Conservation (phyloP, 192 early-diverging fungal species). For the Dissophora globulifera region DNA sequence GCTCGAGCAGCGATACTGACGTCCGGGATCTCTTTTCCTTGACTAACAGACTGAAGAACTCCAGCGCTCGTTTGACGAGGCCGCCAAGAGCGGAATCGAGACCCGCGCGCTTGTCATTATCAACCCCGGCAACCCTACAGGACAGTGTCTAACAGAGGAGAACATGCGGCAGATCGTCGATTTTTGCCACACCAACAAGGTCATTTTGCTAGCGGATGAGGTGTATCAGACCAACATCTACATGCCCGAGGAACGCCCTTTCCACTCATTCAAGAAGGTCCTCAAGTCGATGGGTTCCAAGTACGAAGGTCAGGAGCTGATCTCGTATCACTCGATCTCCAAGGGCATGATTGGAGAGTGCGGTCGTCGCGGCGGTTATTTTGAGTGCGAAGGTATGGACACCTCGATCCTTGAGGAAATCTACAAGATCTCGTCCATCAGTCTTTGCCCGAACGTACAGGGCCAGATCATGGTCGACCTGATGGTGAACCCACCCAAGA, state of each 20-base stretch:
- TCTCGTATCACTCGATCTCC: conserved; percentile 96
- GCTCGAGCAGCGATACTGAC: too few species aligned
- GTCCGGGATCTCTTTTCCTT: too few species aligned
- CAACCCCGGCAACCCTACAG: conserved; percentile 99
- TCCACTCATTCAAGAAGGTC: conserved; percentile 97
- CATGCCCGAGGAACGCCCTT: conserved; percentile 78
- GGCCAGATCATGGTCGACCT: conserved; percentile 96
- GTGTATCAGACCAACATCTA: conserved; percentile 99
- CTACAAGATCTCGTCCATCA: conserved; percentile 93
- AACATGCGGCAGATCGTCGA: conserved; percentile 91
- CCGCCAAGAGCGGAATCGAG: conserved; percentile 77
- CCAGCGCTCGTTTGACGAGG: conserved; percentile 68
- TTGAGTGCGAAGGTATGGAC: conserved; percentile 91
- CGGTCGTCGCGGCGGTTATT: conserved; percentile 96
- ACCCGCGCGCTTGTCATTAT: conserved; percentile 96
- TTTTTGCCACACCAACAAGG: conserved; percentile 82
- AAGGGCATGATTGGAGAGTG: conserved; percentile 99
- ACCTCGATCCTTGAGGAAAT: conserved; percentile 78
- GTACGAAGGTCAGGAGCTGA: conserved; percentile 81
- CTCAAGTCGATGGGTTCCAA: conserved; percentile 77
- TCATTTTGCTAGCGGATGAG: conserved; percentile 95
- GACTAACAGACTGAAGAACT: conserved; percentile 76
- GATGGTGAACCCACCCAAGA: conserved; percentile 91
- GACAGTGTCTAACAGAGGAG: conserved; percentile 82
- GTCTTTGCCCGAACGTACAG: conserved; percentile 92